Evolutionary conservation across 305 asterid genomes (phyloP).

Genomic region (Fraxinus albicans): DNA sequence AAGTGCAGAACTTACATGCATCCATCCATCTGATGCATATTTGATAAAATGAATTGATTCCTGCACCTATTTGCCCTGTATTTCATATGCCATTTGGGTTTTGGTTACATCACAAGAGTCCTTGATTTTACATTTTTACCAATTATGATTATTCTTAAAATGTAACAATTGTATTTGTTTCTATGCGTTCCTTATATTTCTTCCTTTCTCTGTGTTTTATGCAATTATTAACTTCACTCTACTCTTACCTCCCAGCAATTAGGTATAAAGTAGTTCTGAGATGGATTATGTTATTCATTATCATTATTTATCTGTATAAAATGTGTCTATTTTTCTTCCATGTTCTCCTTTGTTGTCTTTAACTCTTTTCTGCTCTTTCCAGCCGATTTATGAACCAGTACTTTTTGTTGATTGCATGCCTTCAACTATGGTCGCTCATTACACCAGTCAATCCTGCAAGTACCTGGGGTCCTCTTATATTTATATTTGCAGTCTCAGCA

Average conservation of each 20-base stretch:
- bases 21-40: slow-evolving; percentile 18
- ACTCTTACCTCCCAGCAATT: background rate
- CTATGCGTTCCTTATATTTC: background rate
- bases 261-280: background rate
- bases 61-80: background rate
- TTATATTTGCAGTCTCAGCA: slow-evolving; percentile 98
- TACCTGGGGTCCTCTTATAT: slow-evolving; percentile 98
- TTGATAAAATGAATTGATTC: background rate
- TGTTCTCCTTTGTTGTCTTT: slow-evolving; percentile 23
- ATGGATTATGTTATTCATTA: background rate
- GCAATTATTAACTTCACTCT: background rate
- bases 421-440: slow-evolving; percentile 97
- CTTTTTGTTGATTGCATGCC: slow-evolving; percentile 98
- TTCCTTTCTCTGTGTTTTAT: slow-evolving; percentile 4
- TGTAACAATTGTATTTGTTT: background rate
- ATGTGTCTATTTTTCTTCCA: background rate
- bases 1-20: slow-evolving; percentile 9
- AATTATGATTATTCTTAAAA: background rate
- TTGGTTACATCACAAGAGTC: slow-evolving; percentile 6
- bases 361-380: slow-evolving; percentile 35
- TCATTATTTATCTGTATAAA: slow-evolving; percentile 12
- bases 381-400: slow-evolving; percentile 99
- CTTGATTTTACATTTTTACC: slow-evolving; percentile 10
- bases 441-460: slow-evolving; percentile 99
- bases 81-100: slow-evolving; percentile 7